Evolutionary conservation across 2,329 filamentous ascomycete genomes (phyloP), one percentile per base, ranked within the genome.

Genomic region (Cyanodermella asteris): DNA sequence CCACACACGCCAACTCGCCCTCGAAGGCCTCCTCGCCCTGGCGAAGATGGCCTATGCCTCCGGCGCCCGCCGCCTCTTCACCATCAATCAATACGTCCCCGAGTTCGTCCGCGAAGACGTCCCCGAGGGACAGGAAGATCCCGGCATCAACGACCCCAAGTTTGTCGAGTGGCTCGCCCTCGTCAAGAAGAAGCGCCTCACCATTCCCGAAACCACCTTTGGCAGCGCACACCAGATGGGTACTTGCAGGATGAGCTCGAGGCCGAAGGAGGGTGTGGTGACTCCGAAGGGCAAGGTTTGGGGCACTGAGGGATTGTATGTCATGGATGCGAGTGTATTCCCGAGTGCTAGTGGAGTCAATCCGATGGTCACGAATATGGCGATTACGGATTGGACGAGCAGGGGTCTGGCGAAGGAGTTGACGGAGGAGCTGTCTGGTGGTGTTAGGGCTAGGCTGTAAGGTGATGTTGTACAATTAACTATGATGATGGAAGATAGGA

Each of bases 41-140:
- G 69, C 72, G 17, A 78, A 81, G 43, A 69, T 91, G 20, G 65
- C 71, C 33, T 84, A 81, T 43, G 62, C 80, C 22, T 60, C 66
- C 20, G 80, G 81, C 13, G 84, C 82, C 1, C 57, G 53, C n/a
- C 78, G 91, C 47, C 82, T 93, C 41, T 64, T 72, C 40, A 56
- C 70, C 1, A 53, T 58, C 4, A 55, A 76, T 12, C 59, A 64
- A 0, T 67, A 65, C 7, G 44, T 78, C 18, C 53, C 60, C 16
- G 59, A 70, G 0, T 93, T 81, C 41, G 44, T 61, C 16, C 59
- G 64, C 8, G 32, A 34, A 3, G 38, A 38, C 13, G 31, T 29
- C 3, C 20, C 24, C 12, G 13, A 28, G 5, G 30, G 28, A 8
- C 21, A 26, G 6, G 32, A 44, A 3, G 39, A 49, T 2, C 43